Conservation (phyloP, 140 eudicot species). For the Senecio squalidus region DNA sequence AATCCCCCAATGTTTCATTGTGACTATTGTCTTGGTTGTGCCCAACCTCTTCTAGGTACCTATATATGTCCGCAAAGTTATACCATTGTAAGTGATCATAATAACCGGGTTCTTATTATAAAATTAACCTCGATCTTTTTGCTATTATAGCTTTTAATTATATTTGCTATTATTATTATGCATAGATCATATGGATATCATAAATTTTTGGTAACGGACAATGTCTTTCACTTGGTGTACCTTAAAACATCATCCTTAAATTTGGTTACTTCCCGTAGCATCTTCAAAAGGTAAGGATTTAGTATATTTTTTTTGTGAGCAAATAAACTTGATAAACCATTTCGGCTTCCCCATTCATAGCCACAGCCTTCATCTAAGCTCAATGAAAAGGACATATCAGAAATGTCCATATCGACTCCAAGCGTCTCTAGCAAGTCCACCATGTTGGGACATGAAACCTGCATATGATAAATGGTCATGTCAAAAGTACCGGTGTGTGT, state of each 20-base stretch:
- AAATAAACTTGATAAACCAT: slow-evolving; percentile 64
- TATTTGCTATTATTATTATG: too few relatives aligned
- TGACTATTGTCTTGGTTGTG: slow-evolving; percentile 67
- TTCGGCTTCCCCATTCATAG: slow-evolving; percentile 95
- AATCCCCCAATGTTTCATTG: slow-evolving; percentile 72
- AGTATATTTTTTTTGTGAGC: slow-evolving; percentile 71
- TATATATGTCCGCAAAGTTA: slow-evolving; percentile 23
- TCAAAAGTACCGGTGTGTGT: too few relatives aligned
- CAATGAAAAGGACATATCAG: slow-evolving; percentile 94
- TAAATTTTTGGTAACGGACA: too few relatives aligned
- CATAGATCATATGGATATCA: too few relatives aligned
- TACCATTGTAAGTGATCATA: too few relatives aligned
- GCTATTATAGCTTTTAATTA: too few relatives aligned
- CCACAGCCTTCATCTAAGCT: slow-evolving; percentile 81
- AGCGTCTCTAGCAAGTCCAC: slow-evolving; percentile 87
- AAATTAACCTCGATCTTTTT: too few relatives aligned
- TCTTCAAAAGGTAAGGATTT: slow-evolving; percentile 81
- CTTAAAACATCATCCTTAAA: slow-evolving; percentile 67
- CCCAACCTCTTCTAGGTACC: slow-evolving; percentile 80
- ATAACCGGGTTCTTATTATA: too few relatives aligned
- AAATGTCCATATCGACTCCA: slow-evolving; percentile 83
- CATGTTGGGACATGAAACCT: slow-evolving; percentile 98
- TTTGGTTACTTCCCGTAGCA: slow-evolving; percentile 68
- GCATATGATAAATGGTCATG: too few relatives aligned
- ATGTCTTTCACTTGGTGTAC: slow-evolving; percentile 20